Evolutionary conservation across 768 basidiomycete genomes (phyloP).

Genomic region (Sarcodon aspratus): DNA sequence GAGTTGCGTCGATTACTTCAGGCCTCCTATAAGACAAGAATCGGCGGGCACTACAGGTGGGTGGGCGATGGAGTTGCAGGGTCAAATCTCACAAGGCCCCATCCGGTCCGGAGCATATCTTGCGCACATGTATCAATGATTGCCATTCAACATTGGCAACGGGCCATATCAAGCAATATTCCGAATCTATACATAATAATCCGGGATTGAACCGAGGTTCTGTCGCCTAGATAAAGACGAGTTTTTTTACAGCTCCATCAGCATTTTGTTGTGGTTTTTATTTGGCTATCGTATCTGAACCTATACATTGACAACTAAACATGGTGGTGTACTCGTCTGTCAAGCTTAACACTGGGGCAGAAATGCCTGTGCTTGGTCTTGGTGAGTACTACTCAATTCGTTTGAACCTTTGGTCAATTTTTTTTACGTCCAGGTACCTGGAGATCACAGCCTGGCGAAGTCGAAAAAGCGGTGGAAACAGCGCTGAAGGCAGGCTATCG

Average conservation of each 20-base stretch:
- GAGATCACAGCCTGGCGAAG: conserved; percentile 61
- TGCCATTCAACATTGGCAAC: no score
- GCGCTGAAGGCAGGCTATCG: conserved; percentile 69
- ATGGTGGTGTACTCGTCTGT: conserved; percentile 1
- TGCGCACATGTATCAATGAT: no score
- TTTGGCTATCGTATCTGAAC: background rate
- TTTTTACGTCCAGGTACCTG: conserved; percentile 46
- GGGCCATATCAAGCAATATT: no score
- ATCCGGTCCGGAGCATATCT: no score
- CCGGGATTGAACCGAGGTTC: background rate
- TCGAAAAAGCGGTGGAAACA: conserved; percentile 61
- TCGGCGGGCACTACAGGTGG: no score
- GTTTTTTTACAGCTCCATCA: no score
- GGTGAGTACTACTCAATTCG: conserved; percentile 21
- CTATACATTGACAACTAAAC: background rate
- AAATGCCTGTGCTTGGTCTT: conserved; percentile 68
- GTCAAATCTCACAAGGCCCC: no score
- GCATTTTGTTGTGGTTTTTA: no score
- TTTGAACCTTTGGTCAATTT: background rate
- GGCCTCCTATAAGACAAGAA: no score
- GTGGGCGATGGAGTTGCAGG: no score
- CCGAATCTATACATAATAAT: background rate
- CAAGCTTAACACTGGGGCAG: conserved; percentile 66
- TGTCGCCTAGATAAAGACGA: no score
- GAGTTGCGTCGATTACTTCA: no score